Evolutionary conservation across 2,329 filamentous ascomycete genomes (phyloP), one percentile per base, ranked within the genome.

Genomic region (Didymosphaeria variabile): DNA sequence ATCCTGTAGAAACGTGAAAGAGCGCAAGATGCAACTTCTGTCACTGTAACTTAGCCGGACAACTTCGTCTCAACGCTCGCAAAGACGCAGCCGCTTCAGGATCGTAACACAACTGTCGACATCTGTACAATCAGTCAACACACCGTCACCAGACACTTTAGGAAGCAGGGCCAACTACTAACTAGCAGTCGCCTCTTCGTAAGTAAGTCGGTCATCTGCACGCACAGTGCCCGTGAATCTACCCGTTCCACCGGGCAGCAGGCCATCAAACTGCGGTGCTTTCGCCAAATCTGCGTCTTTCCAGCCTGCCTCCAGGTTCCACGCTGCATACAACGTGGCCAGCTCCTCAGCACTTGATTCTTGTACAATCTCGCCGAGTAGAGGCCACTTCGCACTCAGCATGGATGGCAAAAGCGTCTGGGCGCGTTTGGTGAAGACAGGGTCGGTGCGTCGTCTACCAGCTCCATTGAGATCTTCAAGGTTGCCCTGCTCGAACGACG

Each of bases 201-300:
- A 17, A n/a, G 4, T 12, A 46, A 73, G 56, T 38, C 62, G 67
- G 53, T 75, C 72, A 7, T 62, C 63, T 19, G 60, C 58, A 19
- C 62, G 61, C 58, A 77, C 64, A 19, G 57, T 58, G 26, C 77
- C 78, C 0, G 73, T 75, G 55, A 83, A 79, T 31, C 81, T 68
- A 2, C 80, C 80, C 6, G 76, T 79, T 3, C 81, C 81, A 36
- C 81, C 80, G 9, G 72, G 66, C 31, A 76, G 55, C 15, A 68
- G 65, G 0, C 79, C 80, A 67, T 83, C 81, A 60, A 79, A 82
- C 62, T 79, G 75, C 1, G 74, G 73, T 26, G 78, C 80, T 44
- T 71, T 68, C 2, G 75, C 77, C 54, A 73, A 72, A 21, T 72
- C 73, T 3, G 21, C 55, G 42, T 77, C 67, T 1, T 67, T 55